These are phyloP conservation scores for Camellia oleifera DNA, from an alignment of 179 eudicot species.

Conservation along the genomic window DNA sequence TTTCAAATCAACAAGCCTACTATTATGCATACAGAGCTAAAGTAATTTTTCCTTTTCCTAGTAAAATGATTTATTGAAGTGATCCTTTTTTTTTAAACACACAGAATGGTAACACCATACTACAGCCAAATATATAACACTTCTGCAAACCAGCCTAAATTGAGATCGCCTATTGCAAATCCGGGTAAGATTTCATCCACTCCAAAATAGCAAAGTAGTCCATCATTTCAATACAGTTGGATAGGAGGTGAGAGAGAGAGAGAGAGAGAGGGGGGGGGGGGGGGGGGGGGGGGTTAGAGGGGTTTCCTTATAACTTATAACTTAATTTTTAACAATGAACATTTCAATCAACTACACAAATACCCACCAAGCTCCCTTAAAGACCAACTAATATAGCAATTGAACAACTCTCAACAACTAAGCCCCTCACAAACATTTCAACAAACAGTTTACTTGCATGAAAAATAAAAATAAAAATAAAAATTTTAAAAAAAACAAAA, in stretches of 20 bases:
- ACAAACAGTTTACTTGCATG: constrained; percentile 9
- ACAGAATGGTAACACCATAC: not conserved
- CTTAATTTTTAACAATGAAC: not conserved
- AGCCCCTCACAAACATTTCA: not conserved
- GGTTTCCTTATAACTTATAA: not conserved
- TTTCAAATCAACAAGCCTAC: not conserved
- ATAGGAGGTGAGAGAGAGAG: too few species aligned
- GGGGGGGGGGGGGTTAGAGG: too few species aligned
- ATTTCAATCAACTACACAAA: not conserved
- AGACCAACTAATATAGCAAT: too few species aligned
- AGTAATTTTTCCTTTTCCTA: not conserved
- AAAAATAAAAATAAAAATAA: too few species aligned
- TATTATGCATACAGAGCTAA: not conserved
- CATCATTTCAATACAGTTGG: not conserved
- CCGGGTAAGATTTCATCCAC: not conserved
- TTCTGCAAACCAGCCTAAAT: not conserved
- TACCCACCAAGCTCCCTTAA: too few species aligned
- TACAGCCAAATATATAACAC: not conserved
- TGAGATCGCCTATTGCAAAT: not conserved
- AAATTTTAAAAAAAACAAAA: not conserved
- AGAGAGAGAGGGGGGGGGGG: too few species aligned
- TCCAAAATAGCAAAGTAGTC: not conserved
- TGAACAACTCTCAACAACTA: not conserved
- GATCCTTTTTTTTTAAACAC: not conserved
- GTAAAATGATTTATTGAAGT: not conserved